A percentile compares a stretch with the other conserved stretches of the same genome.
Conservation (phyloP, 768 basidiomycete genomes). For the Leucogyrophana mollusca region DNA sequence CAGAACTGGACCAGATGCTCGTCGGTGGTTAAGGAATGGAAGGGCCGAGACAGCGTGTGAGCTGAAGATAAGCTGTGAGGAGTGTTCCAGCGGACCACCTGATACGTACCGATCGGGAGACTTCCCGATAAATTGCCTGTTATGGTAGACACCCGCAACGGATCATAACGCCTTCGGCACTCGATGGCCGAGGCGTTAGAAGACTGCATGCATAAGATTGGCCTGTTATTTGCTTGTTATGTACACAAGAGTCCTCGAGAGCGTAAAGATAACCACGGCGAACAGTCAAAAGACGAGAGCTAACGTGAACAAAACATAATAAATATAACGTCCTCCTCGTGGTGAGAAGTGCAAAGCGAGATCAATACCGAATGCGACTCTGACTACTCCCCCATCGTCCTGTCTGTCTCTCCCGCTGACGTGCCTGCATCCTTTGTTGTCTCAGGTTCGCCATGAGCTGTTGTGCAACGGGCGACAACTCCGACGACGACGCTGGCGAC, state of each 20-base stretch:
- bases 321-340: no score
- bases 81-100: no score
- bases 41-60: constrained; percentile 3
- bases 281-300: constrained; percentile 10
- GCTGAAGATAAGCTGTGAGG: not conserved
- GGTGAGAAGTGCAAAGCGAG: not conserved
- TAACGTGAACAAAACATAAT: constrained; percentile 2
- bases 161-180: no score
- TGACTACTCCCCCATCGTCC: constrained; percentile 31
- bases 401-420: constrained; percentile 27
- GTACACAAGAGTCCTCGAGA: no score
- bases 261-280: constrained; percentile 8
- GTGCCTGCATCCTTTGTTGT: constrained; percentile 33
- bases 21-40: not conserved
- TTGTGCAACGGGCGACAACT: constrained; percentile 66
- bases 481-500: constrained; percentile 71
- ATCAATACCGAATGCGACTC: constrained; percentile 29
- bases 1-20: not conserved
- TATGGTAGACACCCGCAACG: no score
- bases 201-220: no score
- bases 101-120: no score
- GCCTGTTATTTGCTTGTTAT: no score
- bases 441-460: constrained; percentile 69
- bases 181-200: no score
- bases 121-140: no score